phyloP scores from a whole-genome alignment of 202 grass and related monocot species.

The Bolboschoenoplectus hybrid region DNA sequence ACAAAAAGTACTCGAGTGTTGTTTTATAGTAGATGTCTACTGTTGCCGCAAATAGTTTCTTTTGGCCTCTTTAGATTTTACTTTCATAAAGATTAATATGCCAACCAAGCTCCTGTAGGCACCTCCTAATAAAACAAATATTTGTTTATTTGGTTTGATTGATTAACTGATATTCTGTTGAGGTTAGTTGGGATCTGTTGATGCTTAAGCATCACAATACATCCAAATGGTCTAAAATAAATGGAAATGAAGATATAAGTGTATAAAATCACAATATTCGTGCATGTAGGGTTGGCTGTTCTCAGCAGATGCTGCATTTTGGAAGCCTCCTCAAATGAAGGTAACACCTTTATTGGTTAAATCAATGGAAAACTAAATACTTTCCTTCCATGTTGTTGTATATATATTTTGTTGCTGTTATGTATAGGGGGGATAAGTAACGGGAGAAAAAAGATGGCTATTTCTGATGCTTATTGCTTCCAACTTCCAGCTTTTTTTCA shows the following conservation, averaged over 20 bases:
- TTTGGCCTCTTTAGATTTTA: slow-evolving; percentile 2
- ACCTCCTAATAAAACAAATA: not conserved
- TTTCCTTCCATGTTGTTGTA: slow-evolving; percentile 15
- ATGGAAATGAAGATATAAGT: not conserved
- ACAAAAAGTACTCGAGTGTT: not conserved
- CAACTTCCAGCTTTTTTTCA: not conserved
- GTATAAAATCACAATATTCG: not conserved
- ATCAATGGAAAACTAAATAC: not conserved
- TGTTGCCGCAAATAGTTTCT: not conserved
- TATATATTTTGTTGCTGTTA: slow-evolving; percentile 13
- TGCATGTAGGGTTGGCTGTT: slow-evolving; percentile 91
- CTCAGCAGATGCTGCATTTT: slow-evolving; percentile 76
- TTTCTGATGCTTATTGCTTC: slow-evolving; percentile 21
- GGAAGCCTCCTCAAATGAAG: slow-evolving; percentile 95
- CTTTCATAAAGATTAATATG: not conserved
- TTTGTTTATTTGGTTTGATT: not conserved
- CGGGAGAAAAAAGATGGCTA: slow-evolving; percentile 9
- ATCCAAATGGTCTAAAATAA: slow-evolving; percentile 11
- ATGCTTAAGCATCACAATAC: not conserved
- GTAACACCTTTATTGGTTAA: slow-evolving; percentile 47
- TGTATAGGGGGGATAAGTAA: slow-evolving; percentile 35
- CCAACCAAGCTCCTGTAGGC: not conserved
- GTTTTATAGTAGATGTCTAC: not conserved
- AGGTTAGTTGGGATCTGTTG: not conserved
- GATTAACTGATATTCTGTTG: not conserved